Percentiles rank a stretch among this genome's conserved stretches.
phyloP scores from a whole-genome alignment of 257 asterid species.

The Solanum sitiens region DNA sequence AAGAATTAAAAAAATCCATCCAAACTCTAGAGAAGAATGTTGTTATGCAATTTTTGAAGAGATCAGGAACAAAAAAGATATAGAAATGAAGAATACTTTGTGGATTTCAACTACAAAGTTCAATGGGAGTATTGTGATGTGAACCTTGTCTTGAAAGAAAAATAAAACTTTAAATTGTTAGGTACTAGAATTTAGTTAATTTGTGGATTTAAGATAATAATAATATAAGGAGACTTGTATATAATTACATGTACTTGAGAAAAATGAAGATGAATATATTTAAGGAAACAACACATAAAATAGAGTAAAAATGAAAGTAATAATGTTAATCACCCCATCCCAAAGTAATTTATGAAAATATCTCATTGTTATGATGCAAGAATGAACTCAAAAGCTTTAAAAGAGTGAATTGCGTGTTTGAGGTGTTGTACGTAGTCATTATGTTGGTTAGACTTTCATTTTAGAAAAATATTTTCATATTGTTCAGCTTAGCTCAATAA shows the following conservation, averaged over 20 bases:
- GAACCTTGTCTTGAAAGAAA: background rate
- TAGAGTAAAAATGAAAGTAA: background rate
- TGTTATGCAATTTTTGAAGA: background rate
- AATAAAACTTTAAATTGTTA: background rate
- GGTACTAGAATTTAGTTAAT: background rate
- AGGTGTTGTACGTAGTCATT: background rate
- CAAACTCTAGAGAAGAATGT: background rate
- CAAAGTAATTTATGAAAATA: background rate
- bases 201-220: background rate
- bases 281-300: background rate
- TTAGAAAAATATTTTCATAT: background rate
- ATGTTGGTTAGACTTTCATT: background rate
- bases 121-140: background rate
- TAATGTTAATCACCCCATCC: background rate
- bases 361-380: background rate
- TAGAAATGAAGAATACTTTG: background rate
- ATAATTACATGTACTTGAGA: background rate
- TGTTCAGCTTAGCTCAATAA: background rate
- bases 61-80: background rate
- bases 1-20: background rate
- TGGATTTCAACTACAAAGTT: background rate
- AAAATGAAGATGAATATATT: background rate
- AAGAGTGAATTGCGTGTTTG: background rate
- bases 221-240: background rate
- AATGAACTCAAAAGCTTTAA: background rate